Evolutionary conservation across 331 rosid species (phyloP).

Genomic region (Dryas integrifolia): DNA sequence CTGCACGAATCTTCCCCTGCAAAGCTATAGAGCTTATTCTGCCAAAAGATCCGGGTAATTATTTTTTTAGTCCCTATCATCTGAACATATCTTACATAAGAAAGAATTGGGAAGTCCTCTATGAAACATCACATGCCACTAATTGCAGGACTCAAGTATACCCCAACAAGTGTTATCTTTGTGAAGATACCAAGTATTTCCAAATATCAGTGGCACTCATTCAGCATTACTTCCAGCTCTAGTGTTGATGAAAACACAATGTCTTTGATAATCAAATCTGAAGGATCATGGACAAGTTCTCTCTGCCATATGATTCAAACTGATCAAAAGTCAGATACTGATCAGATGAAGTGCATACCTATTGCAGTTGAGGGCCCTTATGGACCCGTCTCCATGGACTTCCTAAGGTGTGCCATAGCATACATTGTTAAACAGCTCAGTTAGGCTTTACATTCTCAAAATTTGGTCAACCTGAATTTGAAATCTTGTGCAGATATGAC

Average conservation of each 20-base stretch:
- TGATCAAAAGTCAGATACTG: constrained; percentile 41
- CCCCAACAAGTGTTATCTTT: constrained; percentile 75
- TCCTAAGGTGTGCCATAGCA: constrained; percentile 43
- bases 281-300: constrained; percentile 80
- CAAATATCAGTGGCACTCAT: constrained; percentile 84
- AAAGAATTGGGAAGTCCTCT: not conserved
- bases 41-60: constrained; percentile 73
- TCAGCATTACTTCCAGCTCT: constrained; percentile 81
- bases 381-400: constrained; percentile 69
- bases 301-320: constrained; percentile 54
- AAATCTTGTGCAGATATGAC: constrained; percentile 63
- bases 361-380: constrained; percentile 91
- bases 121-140: constrained; percentile 11
- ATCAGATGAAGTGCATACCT: constrained; percentile 47
- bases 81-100: not conserved
- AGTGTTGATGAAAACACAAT: constrained; percentile 45
- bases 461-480: not conserved
- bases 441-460: not conserved
- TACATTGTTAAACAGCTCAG: not conserved
- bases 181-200: constrained; percentile 80
- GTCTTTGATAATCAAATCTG: constrained; percentile 69
- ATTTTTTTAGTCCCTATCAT: not conserved
- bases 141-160: constrained; percentile 63
- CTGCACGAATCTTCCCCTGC: constrained; percentile 60
- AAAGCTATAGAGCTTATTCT: constrained; percentile 64